Percentiles rank a stretch among this genome's conserved stretches.
These are phyloP conservation scores for Eutreptiella sp. DNA, from an alignment of 208 protist genomes.

Conservation along the genomic window DNA sequence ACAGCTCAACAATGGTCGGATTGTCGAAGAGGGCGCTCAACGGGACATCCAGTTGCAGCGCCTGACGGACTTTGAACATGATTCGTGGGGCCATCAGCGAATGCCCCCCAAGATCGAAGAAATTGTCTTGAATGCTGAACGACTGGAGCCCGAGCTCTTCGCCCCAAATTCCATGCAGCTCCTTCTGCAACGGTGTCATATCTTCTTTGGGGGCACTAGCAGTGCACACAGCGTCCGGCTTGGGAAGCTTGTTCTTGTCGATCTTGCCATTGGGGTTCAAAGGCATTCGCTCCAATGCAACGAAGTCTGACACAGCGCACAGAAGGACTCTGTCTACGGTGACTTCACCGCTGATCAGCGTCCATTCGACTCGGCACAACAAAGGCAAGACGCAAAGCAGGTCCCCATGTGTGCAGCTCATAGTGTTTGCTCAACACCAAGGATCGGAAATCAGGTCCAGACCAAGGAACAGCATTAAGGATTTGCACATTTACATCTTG, in stretches of 20 bases:
- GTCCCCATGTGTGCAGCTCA: too few species aligned
- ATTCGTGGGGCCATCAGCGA: slow-evolving; percentile 36
- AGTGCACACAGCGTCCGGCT: slow-evolving; percentile 27
- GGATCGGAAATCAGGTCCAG: too few species aligned
- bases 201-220: background rate
- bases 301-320: slow-evolving; percentile 2
- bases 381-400: too few species aligned
- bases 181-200: background rate
- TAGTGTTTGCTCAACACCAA: too few species aligned
- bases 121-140: slow-evolving; percentile 32
- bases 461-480: too few species aligned
- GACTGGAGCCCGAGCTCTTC: background rate
- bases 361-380: too few species aligned
- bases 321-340: background rate
- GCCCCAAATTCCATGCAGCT: background rate
- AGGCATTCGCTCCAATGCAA: slow-evolving; percentile 36
- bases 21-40: slow-evolving; percentile 27
- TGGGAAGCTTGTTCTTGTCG: slow-evolving; percentile 31
- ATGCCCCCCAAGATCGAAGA: slow-evolving; percentile 48
- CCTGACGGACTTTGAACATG: slow-evolving; percentile 23
- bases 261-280: slow-evolving; percentile 53
- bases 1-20: slow-evolving; percentile 24
- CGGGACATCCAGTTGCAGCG: slow-evolving; percentile 17
- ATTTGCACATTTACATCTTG: too few species aligned
- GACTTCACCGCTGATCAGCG: too few species aligned